Percentiles rank a stretch among this genome's conserved stretches.
Conservation (phyloP, 768 basidiomycete species). For the Tricholoma bakamatsutake region DNA sequence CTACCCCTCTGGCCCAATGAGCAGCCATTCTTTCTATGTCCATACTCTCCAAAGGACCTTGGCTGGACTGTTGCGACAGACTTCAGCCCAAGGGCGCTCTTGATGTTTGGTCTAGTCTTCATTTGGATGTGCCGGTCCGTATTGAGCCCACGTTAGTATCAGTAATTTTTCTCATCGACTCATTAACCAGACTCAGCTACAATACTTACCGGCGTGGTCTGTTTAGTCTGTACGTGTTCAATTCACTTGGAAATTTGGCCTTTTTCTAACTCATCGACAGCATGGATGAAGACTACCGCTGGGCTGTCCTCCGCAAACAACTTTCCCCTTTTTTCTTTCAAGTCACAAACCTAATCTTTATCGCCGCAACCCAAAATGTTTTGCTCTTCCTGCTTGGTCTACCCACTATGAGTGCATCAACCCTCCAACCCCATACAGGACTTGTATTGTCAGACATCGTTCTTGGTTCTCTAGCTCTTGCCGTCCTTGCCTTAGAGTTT, state of each 20-base stretch:
- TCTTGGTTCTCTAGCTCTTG: slow-evolving; percentile 53
- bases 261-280: slow-evolving; percentile 27
- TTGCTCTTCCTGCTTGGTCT: slow-evolving; percentile 69
- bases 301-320: slow-evolving; percentile 67
- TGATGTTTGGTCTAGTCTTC: slow-evolving; percentile 70
- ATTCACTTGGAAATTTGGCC: not conserved
- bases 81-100: slow-evolving; percentile 63
- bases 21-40: slow-evolving; percentile 39
- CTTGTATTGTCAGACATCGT: slow-evolving; percentile 56
- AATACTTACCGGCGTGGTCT: slow-evolving; percentile 84
- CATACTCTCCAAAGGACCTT: slow-evolving; percentile 49
- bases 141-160: not conserved
- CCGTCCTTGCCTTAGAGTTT: slow-evolving; percentile 65
- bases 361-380: slow-evolving; percentile 74
- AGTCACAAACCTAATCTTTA: slow-evolving; percentile 52
- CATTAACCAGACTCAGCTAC: slow-evolving; percentile 53
- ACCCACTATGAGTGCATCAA: slow-evolving; percentile 52
- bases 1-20: slow-evolving; percentile 51
- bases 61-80: slow-evolving; percentile 33
- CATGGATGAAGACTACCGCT: slow-evolving; percentile 88
- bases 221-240: slow-evolving; percentile 54
- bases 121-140: slow-evolving; percentile 59
- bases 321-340: slow-evolving; percentile 40
- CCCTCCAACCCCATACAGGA: slow-evolving; percentile 44
- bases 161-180: slow-evolving; percentile 9